These are phyloP conservation scores for Phytophthora crassamura DNA, from an alignment of 352 stramenopile genomes.

Conservation along the genomic window DNA sequence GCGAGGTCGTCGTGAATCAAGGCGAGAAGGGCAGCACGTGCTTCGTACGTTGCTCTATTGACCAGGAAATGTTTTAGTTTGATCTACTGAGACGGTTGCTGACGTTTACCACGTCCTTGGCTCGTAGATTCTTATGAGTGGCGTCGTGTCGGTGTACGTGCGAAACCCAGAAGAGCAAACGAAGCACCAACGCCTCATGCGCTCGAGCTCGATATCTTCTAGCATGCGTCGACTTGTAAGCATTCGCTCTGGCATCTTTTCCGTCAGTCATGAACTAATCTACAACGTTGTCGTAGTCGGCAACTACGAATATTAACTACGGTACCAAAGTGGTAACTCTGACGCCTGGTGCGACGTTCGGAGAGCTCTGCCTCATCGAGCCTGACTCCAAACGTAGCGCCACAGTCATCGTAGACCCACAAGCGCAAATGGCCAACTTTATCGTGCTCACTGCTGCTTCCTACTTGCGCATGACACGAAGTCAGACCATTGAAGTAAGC, in stretches of 20 bases:
- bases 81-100: not conserved
- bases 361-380: slow-evolving; percentile 87
- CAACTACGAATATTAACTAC: slow-evolving; percentile 48
- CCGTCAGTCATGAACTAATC: not conserved
- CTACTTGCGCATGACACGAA: slow-evolving; percentile 85
- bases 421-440: slow-evolving; percentile 78
- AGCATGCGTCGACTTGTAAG: slow-evolving; percentile 54
- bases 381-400: slow-evolving; percentile 86
- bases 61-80: not conserved
- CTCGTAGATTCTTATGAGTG: slow-evolving; percentile 79
- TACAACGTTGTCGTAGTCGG: slow-evolving; percentile 31
- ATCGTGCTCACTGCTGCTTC: slow-evolving; percentile 85
- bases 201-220: slow-evolving; percentile 48
- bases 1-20: slow-evolving; percentile 82
- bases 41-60: slow-evolving; percentile 54
- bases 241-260: slow-evolving; percentile 1
- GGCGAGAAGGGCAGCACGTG: slow-evolving; percentile 88
- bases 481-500: slow-evolving; percentile 72
- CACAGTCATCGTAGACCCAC: slow-evolving; percentile 77
- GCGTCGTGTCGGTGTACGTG: slow-evolving; percentile 78
- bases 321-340: slow-evolving; percentile 78
- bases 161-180: slow-evolving; percentile 74
- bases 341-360: slow-evolving; percentile 80
- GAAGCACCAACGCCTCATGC: slow-evolving; percentile 60
- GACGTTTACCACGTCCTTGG: not conserved